These are phyloP conservation scores for Protomyces macrosporus DNA, from an alignment of 1,139 yeast species.

Conservation along the genomic window DNA sequence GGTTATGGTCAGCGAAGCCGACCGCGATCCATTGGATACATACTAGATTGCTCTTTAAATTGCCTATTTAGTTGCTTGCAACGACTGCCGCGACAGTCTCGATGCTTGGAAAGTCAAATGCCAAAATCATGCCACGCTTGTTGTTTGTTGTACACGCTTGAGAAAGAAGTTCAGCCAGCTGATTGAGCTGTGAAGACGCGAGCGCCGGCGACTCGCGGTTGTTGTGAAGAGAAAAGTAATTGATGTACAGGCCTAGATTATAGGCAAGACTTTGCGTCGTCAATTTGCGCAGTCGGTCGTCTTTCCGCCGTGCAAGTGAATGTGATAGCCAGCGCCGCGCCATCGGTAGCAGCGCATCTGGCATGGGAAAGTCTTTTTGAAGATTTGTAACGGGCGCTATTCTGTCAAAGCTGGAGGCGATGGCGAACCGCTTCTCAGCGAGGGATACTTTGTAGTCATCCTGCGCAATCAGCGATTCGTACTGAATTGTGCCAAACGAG, in stretches of 20 bases:
- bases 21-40: conserved; percentile 52
- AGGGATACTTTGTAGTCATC: conserved; percentile 11
- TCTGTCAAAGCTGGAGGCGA: conserved; percentile 2
- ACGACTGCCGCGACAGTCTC: not conserved
- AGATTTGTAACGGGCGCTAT: not conserved
- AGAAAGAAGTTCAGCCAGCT: not conserved
- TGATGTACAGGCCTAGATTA: conserved; percentile 5
- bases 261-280: not conserved
- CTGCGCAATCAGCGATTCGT: conserved; percentile 12
- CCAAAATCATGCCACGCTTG: not conserved
- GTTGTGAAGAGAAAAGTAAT: conserved; percentile 22
- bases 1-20: conserved; percentile 49
- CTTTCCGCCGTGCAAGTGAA: not conserved
- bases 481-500: conserved; percentile 4
- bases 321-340: not conserved
- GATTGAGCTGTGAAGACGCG: conserved; percentile 11
- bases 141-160: not conserved
- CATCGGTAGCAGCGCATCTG: not conserved
- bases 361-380: not conserved
- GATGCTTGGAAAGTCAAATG: not conserved
- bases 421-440: not conserved
- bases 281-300: not conserved
- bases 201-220: conserved; percentile 15
- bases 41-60: conserved; percentile 36
- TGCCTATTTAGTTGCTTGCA: not conserved